Conservation (phyloP, 805 yeast genomes). For the Yarrowia deformans region DNA sequence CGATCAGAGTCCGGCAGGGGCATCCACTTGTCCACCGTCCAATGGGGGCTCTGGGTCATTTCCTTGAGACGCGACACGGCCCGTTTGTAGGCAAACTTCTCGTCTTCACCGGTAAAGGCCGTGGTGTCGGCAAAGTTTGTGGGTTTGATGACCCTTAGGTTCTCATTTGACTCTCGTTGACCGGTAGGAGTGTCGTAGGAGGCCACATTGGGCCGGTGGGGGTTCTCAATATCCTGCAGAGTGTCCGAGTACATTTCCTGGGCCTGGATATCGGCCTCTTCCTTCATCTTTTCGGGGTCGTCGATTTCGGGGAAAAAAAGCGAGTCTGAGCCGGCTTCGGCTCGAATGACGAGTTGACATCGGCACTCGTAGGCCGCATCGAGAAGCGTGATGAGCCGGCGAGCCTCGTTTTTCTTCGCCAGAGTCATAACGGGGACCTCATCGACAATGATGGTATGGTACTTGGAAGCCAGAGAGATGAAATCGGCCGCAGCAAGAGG, state of each 20-base stretch:
- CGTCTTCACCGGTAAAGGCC: conserved; percentile 80
- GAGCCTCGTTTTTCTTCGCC: conserved; percentile 69
- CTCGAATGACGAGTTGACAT: conserved; percentile 63
- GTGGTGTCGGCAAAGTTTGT: conserved; percentile 46
- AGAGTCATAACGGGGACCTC: conserved; percentile 66
- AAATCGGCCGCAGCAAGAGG: conserved; percentile 72
- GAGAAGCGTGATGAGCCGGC: conserved; percentile 68
- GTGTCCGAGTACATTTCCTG: conserved; percentile 76
- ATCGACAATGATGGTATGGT: conserved; percentile 63
- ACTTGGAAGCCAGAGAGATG: conserved; percentile 68
- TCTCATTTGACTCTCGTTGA: conserved; percentile 24
- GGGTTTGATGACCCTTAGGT: conserved; percentile 43
- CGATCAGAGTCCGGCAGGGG: conserved; percentile 61
- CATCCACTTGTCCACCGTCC: conserved; percentile 59
- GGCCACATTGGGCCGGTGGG: conserved; percentile 73
- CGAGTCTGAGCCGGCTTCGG: conserved; percentile 59
- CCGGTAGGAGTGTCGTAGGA: conserved; percentile 53
- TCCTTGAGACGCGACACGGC: conserved; percentile 72
- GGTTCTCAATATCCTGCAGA: conserved; percentile 63
- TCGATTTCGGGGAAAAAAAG: conserved; percentile 66
- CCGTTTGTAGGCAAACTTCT: conserved; percentile 72
- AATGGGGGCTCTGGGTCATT: conserved; percentile 65
- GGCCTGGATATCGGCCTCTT: conserved; percentile 53
- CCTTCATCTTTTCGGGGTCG: conserved; percentile 44
- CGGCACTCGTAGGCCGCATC: conserved; percentile 75